These are phyloP conservation scores for Alternaria alternata DNA, from an alignment of 2,329 filamentous ascomycete species.

Conservation along the genomic window DNA sequence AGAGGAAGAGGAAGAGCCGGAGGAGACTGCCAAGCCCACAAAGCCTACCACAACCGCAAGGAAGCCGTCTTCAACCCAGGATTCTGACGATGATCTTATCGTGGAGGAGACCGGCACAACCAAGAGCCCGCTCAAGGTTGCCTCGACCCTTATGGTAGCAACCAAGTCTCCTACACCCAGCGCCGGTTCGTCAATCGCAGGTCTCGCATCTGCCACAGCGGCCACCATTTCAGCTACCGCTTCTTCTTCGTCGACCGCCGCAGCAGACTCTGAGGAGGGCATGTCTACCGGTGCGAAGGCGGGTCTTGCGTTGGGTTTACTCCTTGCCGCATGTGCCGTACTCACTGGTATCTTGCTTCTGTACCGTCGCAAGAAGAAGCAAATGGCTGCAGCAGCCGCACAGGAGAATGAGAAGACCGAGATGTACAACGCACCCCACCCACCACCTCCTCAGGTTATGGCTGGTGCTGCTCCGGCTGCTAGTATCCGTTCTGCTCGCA, in stretches of 20 bases:
- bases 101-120: constrained; percentile 25
- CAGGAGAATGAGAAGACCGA: constrained; percentile 54
- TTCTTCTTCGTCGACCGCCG: constrained; percentile 22
- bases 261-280: constrained; percentile 37
- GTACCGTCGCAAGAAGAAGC: constrained; percentile 75
- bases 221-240: constrained; percentile 38
- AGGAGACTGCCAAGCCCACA: constrained; percentile 24
- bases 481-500: constrained; percentile 55
- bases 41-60: constrained; percentile 27
- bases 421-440: constrained; percentile 38
- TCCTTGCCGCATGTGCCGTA: constrained; percentile 72
- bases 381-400: constrained; percentile 51
- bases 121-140: constrained; percentile 22
- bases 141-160: constrained; percentile 37
- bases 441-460: constrained; percentile 36
- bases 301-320: constrained; percentile 83
- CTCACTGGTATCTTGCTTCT: constrained; percentile 75
- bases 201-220: constrained; percentile 32
- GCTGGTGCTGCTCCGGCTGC: constrained; percentile 32
- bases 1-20: constrained; percentile 19
- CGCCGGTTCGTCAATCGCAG: constrained; percentile 26
- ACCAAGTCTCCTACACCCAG: constrained; percentile 36
- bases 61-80: constrained; percentile 28
- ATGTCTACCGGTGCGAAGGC: constrained; percentile 69
- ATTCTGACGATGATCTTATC: constrained; percentile 6